Percentiles rank a stretch among this genome's conserved stretches.
Conservation (phyloP, 73 alveolate genomes). For the Paramecium sonneborni region DNA sequence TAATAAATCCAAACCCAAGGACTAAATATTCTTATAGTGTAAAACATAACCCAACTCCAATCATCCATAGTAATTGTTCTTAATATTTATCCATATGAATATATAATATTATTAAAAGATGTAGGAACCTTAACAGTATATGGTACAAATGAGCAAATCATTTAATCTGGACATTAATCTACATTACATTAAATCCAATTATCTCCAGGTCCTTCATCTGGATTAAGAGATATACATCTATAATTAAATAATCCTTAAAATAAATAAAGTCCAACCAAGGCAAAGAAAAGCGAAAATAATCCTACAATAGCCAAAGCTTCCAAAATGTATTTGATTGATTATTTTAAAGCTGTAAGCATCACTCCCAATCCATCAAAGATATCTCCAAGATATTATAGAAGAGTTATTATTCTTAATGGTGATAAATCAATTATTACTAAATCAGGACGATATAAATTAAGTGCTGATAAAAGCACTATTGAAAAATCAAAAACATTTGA, state of each 20-base stretch:
- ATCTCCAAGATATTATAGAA: neutral
- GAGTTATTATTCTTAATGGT: neutral
- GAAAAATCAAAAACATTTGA: conserved; percentile 24
- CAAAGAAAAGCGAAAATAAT: conserved; percentile 9
- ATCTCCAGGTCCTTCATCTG: neutral
- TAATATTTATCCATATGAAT: conserved; percentile 12
- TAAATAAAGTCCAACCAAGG: conserved; percentile 19
- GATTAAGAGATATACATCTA: neutral
- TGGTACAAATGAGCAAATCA: neutral
- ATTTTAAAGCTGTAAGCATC: neutral
- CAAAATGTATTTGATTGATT: conserved; percentile 17
- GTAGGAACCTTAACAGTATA: neutral
- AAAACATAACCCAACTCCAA: conserved; percentile 33
- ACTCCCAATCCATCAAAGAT: neutral
- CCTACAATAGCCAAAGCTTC: conserved; percentile 48
- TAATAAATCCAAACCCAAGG: conserved; percentile 19
- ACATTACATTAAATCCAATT: neutral
- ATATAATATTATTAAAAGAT: neutral
- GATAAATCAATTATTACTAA: conserved; percentile 13
- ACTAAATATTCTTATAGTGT: neutral
- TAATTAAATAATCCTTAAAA: conserved; percentile 19
- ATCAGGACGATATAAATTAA: neutral
- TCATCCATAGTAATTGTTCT: conserved; percentile 15
- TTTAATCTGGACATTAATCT: neutral
- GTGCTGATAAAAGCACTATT: neutral